Conservation (phyloP, 2,329 filamentous ascomycete genomes). For the Rachicladosporium sp. region DNA sequence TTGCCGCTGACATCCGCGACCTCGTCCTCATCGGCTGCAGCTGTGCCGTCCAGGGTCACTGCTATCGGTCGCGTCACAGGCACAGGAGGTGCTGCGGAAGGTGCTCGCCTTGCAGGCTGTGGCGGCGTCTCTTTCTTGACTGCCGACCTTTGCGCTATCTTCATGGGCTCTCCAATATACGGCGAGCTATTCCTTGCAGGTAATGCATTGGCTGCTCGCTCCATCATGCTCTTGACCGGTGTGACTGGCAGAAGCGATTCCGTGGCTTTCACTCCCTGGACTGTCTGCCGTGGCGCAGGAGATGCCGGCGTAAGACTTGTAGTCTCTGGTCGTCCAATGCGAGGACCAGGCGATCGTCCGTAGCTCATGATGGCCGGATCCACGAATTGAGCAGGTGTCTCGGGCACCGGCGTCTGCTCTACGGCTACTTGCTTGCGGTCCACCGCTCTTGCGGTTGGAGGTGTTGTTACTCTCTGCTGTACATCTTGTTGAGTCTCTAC, state of each 20-base stretch:
- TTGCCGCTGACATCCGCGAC: neutral
- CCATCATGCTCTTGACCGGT: slow-evolving; percentile 26
- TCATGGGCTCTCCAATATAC: slow-evolving; percentile 22
- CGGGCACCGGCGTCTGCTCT: too few relatives aligned
- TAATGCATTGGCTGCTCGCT: slow-evolving; percentile 23
- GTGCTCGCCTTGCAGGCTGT: neutral
- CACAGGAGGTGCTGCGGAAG: too few relatives aligned
- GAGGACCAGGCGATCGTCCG: slow-evolving; percentile 24
- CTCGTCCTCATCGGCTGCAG: too few relatives aligned
- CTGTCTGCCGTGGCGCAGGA: slow-evolving; percentile 1
- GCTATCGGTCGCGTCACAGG: too few relatives aligned
- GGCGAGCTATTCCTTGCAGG: slow-evolving; percentile 25
- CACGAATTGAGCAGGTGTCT: slow-evolving; percentile 41
- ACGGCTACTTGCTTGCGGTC: too few relatives aligned
- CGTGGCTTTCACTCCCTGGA: slow-evolving; percentile 2
- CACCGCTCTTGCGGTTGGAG: neutral
- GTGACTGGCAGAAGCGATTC: slow-evolving; percentile 25
- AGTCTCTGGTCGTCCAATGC: neutral
- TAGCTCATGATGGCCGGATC: slow-evolving; percentile 76
- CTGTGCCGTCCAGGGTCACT: too few relatives aligned
- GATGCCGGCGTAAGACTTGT: slow-evolving; percentile 7
- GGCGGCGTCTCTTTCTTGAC: neutral
- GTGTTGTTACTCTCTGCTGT: neutral
- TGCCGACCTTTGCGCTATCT: neutral
- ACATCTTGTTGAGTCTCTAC: too few relatives aligned